phyloP scores from a whole-genome alignment of 371 early-diverging fungal genomes.

The Sporodiniella umbellata region DNA sequence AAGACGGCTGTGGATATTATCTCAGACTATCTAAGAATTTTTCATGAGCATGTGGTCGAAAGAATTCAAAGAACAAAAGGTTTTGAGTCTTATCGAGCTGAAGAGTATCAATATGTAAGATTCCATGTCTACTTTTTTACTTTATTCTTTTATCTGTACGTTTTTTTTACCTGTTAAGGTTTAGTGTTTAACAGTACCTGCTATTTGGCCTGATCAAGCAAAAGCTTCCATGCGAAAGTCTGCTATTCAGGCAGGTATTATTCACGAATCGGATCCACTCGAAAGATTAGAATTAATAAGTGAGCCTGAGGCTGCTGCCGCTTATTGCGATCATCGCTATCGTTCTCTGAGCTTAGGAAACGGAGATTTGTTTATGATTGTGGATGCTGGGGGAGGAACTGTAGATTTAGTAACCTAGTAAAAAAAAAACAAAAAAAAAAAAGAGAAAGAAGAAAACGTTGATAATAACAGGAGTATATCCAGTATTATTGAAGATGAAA shows the following conservation, averaged over 20 bases:
- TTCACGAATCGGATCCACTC: slow-evolving; percentile 32
- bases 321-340: slow-evolving; percentile 46
- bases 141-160: neutral
- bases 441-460: too few species aligned
- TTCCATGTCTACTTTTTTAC: too few species aligned
- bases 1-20: slow-evolving; percentile 52
- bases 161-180: too few species aligned
- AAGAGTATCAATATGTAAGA: slow-evolving; percentile 46
- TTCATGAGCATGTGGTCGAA: slow-evolving; percentile 51
- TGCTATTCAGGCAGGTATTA: slow-evolving; percentile 39
- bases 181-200: slow-evolving; percentile 49
- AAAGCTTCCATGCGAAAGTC: slow-evolving; percentile 48
- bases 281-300: slow-evolving; percentile 43
- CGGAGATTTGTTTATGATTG: slow-evolving; percentile 50
- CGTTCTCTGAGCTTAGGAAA: slow-evolving; percentile 39
- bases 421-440: too few species aligned
- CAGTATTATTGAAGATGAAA: slow-evolving; percentile 5
- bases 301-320: slow-evolving; percentile 51
- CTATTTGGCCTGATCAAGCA: slow-evolving; percentile 51
- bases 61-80: slow-evolving; percentile 45
- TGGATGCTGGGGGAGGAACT: slow-evolving; percentile 48
- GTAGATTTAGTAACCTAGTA: slow-evolving; percentile 32
- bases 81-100: slow-evolving; percentile 26
- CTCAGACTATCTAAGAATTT: slow-evolving; percentile 48
- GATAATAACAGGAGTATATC: too few species aligned